phyloP scores from a whole-genome alignment of 83 land plant species.

The Picea mariana region DNA sequence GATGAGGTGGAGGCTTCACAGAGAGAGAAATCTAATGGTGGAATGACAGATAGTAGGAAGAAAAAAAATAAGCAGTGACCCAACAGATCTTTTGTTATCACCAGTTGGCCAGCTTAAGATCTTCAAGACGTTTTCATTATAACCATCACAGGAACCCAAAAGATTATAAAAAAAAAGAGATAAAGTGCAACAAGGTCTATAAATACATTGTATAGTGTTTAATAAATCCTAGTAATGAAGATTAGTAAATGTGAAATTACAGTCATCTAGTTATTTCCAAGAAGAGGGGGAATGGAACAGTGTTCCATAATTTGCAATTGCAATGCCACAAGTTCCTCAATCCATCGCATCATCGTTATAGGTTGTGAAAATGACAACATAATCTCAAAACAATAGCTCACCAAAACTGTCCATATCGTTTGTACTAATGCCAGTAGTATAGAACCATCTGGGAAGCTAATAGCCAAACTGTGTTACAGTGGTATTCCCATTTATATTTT shows the following conservation, averaged over 20 bases:
- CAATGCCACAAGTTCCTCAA: not conserved
- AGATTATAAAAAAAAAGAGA: no score
- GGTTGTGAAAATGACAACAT: slow-evolving; percentile 11
- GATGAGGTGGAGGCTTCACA: no score
- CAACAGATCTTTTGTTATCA: no score
- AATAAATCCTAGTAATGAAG: not conserved
- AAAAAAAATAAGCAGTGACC: no score
- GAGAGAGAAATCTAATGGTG: no score
- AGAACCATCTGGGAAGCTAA: slow-evolving; percentile 5
- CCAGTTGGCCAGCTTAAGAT: no score
- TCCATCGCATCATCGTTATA: not conserved
- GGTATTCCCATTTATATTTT: not conserved
- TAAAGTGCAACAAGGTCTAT: no score
- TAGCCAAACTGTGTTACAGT: not conserved
- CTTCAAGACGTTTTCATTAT: no score
- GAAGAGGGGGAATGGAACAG: not conserved
- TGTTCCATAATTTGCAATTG: not conserved
- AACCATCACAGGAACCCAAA: no score
- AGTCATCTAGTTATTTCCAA: not conserved
- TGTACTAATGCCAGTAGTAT: not conserved
- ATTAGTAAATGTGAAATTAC: not conserved
- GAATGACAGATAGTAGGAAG: no score
- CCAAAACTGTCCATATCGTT: slow-evolving; percentile 4
- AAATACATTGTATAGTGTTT: no score
- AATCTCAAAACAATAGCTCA: not conserved